Evolutionary conservation across 1,284 basidiomycete genomes (phyloP).

Genomic region (Tetrapyrgos nigripes): DNA sequence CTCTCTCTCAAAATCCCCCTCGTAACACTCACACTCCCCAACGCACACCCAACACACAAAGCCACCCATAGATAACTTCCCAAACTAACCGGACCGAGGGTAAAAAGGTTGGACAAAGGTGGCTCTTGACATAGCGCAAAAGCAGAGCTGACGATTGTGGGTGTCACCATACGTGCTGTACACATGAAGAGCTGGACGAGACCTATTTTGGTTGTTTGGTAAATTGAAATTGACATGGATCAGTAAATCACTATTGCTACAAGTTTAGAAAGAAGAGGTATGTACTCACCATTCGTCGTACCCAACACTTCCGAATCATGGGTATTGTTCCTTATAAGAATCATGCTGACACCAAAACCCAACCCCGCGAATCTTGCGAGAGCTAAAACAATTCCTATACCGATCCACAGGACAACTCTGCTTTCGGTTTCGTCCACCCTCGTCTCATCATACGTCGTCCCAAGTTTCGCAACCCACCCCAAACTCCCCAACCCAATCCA

Average conservation of each 20-base stretch:
- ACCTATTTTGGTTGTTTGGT: neutral
- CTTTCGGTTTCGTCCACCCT: slow-evolving; percentile 22
- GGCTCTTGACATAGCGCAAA: too few species aligned
- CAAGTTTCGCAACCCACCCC: slow-evolving; percentile 43
- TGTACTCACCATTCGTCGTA: neutral
- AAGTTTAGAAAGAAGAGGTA: too few species aligned
- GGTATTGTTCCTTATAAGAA: neutral
- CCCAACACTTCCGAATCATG: neutral
- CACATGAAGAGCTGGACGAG: neutral
- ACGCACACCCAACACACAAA: too few species aligned
- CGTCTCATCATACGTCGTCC: slow-evolving; percentile 29
- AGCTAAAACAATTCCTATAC: slow-evolving; percentile 42
- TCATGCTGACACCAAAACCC: slow-evolving; percentile 33
- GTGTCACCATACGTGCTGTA: neutral
- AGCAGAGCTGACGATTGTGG: neutral
- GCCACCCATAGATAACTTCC: too few species aligned
- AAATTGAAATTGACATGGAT: too few species aligned
- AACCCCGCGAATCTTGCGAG: slow-evolving; percentile 44
- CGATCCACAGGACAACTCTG: slow-evolving; percentile 43
- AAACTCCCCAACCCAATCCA: slow-evolving; percentile 49
- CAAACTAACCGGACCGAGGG: too few species aligned
- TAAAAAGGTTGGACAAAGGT: too few species aligned
- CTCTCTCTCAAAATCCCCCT: too few species aligned
- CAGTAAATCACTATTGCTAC: too few species aligned
- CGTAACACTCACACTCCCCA: too few species aligned